phyloP scores from a whole-genome alignment of 2,329 filamentous ascomycete species.

The Dactylellina parvicollis region DNA sequence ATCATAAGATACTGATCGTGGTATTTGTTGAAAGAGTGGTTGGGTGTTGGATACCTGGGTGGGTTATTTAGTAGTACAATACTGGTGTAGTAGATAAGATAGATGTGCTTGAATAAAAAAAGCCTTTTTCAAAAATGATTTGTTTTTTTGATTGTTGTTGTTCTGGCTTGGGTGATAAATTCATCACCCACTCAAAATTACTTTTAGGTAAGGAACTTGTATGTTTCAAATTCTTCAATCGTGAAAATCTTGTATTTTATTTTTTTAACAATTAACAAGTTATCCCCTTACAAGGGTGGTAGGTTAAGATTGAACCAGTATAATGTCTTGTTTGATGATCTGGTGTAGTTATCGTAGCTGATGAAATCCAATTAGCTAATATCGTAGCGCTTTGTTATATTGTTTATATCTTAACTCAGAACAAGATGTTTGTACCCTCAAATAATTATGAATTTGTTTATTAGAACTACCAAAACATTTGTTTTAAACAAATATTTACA shows the following conservation, averaged over 20 bases:
- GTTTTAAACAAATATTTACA: background rate
- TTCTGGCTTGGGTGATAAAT: background rate
- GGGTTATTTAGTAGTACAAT: background rate
- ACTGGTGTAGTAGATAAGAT: no score
- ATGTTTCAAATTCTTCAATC: background rate
- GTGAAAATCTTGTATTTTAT: background rate
- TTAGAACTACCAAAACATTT: background rate
- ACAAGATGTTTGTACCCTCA: background rate
- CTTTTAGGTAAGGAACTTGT: background rate
- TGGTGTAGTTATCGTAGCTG: slow-evolving; percentile 1
- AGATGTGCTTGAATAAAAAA: background rate
- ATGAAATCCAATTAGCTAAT: background rate
- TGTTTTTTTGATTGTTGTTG: slow-evolving; percentile 1
- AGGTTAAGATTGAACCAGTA: background rate
- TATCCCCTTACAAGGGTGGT: background rate
- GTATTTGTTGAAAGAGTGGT: background rate
- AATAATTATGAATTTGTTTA: slow-evolving; percentile 5
- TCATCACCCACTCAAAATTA: background rate
- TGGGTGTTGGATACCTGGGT: background rate
- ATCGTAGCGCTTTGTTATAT: background rate
- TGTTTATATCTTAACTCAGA: slow-evolving; percentile 8
- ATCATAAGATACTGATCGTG: background rate
- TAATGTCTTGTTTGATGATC: background rate
- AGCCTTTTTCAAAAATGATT: background rate
- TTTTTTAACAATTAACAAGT: background rate